phyloP scores from a whole-genome alignment of 495 filamentous ascomycete species.

The Niebla homalea region DNA sequence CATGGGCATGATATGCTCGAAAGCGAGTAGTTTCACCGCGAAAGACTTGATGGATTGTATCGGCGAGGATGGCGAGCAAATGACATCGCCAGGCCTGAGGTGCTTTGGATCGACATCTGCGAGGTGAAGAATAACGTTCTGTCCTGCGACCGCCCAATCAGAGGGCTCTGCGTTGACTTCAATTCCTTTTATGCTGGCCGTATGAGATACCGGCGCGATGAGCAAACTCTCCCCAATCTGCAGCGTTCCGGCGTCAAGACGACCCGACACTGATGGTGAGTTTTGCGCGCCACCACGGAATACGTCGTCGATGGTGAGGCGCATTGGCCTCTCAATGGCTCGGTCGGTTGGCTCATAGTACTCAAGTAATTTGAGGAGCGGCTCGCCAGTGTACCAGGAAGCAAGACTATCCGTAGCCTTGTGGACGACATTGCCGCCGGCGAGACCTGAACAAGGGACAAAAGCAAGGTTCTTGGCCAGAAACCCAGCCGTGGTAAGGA shows the following conservation, averaged over 20 bases:
- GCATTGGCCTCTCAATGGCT: conserved; percentile 63
- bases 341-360: conserved; percentile 57
- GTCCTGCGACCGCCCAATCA: conserved; percentile 94
- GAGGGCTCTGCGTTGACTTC: conserved; percentile 55
- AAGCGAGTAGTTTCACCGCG: conserved; percentile 70
- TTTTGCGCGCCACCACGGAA: conserved; percentile 66
- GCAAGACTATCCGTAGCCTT: conserved; percentile 41
- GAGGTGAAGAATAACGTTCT: conserved; percentile 73
- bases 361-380: conserved; percentile 73
- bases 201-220: conserved; percentile 67
- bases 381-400: conserved; percentile 68
- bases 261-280: conserved; percentile 68
- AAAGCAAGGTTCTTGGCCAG: conserved; percentile 65
- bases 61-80: conserved; percentile 56
- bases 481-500: conserved; percentile 72
- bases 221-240: conserved; percentile 74
- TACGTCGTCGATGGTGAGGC: conserved; percentile 71
- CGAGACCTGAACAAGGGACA: conserved; percentile 77
- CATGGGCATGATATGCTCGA: conserved; percentile 81
- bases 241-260: conserved; percentile 69
- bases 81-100: conserved; percentile 69
- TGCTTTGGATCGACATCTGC: conserved; percentile 75
- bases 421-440: conserved; percentile 70
- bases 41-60: conserved; percentile 58
- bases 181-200: conserved; percentile 61